Conservation (phyloP, 768 basidiomycete species). For the Russula sp. region DNA sequence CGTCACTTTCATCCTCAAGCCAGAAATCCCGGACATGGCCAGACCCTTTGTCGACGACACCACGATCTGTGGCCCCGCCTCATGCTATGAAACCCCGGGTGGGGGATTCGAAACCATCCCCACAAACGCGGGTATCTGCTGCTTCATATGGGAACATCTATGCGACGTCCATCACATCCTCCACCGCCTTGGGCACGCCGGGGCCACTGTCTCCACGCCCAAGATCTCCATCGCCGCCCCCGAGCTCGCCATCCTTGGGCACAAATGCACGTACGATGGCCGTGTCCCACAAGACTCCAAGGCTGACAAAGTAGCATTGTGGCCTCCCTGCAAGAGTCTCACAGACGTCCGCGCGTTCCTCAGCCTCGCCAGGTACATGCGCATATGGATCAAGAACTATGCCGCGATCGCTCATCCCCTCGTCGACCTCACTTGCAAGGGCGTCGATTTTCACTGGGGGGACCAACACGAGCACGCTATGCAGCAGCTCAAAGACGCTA, state of each 20-base stretch:
- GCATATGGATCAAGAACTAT: too few species aligned
- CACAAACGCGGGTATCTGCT: neutral
- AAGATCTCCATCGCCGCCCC: neutral
- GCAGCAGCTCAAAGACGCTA: too few species aligned
- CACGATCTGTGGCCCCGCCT: neutral
- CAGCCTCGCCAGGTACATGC: too few species aligned
- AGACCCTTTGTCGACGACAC: neutral
- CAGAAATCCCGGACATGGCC: neutral
- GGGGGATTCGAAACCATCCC: neutral
- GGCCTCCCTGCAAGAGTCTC: too few species aligned
- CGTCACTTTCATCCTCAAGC: neutral
- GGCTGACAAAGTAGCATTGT: too few species aligned
- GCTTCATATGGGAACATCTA: neutral
- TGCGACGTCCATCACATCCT: neutral
- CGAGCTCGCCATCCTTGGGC: constrained; percentile 18
- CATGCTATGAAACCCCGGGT: neutral
- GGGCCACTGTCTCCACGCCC: neutral
- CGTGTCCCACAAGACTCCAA: neutral
- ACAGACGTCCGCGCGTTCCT: too few species aligned
- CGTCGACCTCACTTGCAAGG: too few species aligned
- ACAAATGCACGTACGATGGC: neutral
- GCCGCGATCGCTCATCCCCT: too few species aligned
- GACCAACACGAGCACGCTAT: too few species aligned
- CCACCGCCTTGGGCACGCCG: neutral
- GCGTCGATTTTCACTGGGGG: too few species aligned